Evolutionary conservation across 345 rosid species (phyloP).

Genomic region (Syzygium aromaticum): DNA sequence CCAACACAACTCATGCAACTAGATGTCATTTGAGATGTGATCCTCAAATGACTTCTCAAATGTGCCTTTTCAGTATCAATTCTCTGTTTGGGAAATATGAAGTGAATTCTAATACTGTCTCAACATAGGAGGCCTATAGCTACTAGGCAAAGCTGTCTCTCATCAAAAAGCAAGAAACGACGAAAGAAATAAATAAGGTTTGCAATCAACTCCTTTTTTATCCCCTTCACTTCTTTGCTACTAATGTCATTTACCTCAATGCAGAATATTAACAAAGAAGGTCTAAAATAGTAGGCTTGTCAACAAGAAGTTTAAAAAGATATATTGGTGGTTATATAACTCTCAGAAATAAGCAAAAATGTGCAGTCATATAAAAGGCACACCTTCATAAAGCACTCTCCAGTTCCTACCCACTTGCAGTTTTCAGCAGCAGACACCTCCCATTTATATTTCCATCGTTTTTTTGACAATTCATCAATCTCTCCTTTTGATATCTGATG

Average conservation of each 20-base stretch:
- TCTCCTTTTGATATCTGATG: slow-evolving; percentile 50
- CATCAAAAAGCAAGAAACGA: background rate
- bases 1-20: background rate
- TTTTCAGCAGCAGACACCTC: slow-evolving; percentile 56
- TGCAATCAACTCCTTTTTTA: background rate
- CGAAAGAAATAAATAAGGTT: background rate
- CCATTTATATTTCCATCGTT: slow-evolving; percentile 67
- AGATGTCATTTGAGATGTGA: background rate
- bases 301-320: background rate
- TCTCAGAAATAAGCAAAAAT: background rate
- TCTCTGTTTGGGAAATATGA: background rate
- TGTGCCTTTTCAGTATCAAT: background rate
- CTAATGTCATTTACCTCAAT: background rate
- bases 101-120: background rate
- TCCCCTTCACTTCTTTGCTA: background rate
- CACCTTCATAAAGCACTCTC: slow-evolving; percentile 57
- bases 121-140: background rate
- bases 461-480: slow-evolving; percentile 33
- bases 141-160: background rate
- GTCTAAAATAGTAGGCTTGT: background rate
- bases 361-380: slow-evolving; percentile 1
- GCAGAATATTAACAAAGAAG: background rate
- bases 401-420: slow-evolving; percentile 74
- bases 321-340: background rate
- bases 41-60: background rate